phyloP scores from a whole-genome alignment of 768 basidiomycete species.

The Mycena floridula region DNA sequence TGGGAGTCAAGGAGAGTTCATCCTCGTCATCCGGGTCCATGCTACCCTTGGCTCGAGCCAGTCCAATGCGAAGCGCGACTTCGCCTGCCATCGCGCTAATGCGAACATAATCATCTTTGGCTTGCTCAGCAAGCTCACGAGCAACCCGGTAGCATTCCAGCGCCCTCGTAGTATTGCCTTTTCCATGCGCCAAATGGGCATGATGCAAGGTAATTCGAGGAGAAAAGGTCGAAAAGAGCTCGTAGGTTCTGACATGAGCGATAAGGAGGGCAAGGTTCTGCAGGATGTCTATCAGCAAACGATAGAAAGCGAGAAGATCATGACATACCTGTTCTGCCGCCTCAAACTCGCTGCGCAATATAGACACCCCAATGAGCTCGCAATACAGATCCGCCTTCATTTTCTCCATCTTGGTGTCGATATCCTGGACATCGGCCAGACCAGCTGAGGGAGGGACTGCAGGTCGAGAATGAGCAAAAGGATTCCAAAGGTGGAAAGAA shows the following conservation, averaged over 20 bases:
- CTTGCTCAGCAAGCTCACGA: conserved; percentile 36
- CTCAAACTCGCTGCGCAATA: conserved; percentile 64
- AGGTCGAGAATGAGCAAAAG: neutral
- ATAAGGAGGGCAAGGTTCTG: conserved; percentile 43
- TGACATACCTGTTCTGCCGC: conserved; percentile 50
- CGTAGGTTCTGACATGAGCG: conserved; percentile 53
- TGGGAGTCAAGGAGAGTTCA: neutral
- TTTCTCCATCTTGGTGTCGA: conserved; percentile 45
- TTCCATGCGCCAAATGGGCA: conserved; percentile 69
- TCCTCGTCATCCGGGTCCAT: conserved; percentile 9
- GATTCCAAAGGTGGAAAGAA: neutral
- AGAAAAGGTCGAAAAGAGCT: conserved; percentile 44
- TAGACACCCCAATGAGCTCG: conserved; percentile 61
- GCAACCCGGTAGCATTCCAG: conserved; percentile 59
- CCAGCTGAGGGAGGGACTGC: conserved; percentile 55
- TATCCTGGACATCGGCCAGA: conserved; percentile 38
- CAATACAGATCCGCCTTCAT: conserved; percentile 69
- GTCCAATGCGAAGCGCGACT: conserved; percentile 43
- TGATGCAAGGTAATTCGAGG: conserved; percentile 63
- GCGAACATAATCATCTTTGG: conserved; percentile 32
- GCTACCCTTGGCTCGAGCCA: conserved; percentile 17
- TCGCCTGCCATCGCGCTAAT: conserved; percentile 48
- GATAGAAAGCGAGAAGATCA: no score
- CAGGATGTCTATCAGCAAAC: neutral
- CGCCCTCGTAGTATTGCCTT: conserved; percentile 49